phyloP scores from a whole-genome alignment of 441 rosid genomes.

The Dalechampia spathulata region DNA sequence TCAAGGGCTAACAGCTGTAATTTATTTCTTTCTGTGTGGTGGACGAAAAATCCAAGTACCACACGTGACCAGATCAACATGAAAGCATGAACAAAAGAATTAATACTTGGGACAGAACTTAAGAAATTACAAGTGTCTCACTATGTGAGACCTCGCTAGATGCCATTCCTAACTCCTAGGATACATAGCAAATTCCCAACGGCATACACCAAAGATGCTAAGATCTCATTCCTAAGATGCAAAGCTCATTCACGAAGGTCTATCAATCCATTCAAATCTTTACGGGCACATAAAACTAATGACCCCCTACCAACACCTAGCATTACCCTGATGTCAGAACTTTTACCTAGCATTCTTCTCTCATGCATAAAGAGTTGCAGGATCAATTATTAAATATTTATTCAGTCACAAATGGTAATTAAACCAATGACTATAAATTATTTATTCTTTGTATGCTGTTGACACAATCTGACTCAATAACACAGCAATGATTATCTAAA shows the following conservation, averaged over 20 bases:
- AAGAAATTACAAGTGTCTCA: not conserved
- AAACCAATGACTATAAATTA: too few relatives aligned
- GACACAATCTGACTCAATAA: too few relatives aligned
- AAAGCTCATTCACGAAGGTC: conserved; percentile 3
- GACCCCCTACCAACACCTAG: too few relatives aligned
- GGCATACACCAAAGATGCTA: conserved; percentile 1
- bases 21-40: not conserved
- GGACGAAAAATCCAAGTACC: not conserved
- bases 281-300: too few relatives aligned
- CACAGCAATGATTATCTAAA: too few relatives aligned
- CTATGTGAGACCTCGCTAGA: not conserved
- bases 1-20: not conserved
- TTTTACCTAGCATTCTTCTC: too few relatives aligned
- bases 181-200: not conserved
- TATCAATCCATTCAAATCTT: too few relatives aligned
- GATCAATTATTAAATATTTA: too few relatives aligned
- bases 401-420: too few relatives aligned
- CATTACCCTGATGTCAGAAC: too few relatives aligned
- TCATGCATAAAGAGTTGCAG: too few relatives aligned
- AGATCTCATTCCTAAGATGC: not conserved
- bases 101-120: not conserved
- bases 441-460: too few relatives aligned
- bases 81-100: not conserved
- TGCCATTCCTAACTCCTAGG: not conserved
- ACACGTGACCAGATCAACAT: not conserved